Evolutionary conservation across 1,284 basidiomycete genomes (phyloP).

Genomic region (Xanthoconium separans): DNA sequence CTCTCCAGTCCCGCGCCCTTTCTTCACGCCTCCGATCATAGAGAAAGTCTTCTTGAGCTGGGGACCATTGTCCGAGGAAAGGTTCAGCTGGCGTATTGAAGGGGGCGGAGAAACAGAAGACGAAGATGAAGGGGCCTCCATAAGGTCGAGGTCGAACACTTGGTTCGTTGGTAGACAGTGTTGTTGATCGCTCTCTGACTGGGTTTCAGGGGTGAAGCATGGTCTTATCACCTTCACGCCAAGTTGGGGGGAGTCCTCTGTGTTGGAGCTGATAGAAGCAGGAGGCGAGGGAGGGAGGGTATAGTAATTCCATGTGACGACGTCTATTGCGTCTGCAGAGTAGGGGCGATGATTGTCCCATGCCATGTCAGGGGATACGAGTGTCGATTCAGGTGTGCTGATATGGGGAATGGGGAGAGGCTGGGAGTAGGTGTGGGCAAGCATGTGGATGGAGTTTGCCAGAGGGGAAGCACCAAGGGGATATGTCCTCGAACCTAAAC

Average conservation of each 20-base stretch:
- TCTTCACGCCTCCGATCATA: slow-evolving; percentile 47
- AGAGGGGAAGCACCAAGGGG: slow-evolving; percentile 14
- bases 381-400: slow-evolving; percentile 52
- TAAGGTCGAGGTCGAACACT: slow-evolving; percentile 58
- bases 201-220: slow-evolving; percentile 44
- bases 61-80: slow-evolving; percentile 26
- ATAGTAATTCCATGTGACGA: slow-evolving; percentile 47
- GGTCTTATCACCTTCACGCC: slow-evolving; percentile 49
- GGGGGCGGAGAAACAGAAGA: slow-evolving; percentile 38
- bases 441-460: slow-evolving; percentile 12
- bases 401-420: slow-evolving; percentile 55
- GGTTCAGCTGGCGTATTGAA: slow-evolving; percentile 30
- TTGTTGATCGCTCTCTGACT: slow-evolving; percentile 44
- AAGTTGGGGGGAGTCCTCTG: slow-evolving; percentile 47
- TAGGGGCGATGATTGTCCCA: slow-evolving; percentile 49
- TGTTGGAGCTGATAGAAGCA: slow-evolving; percentile 43
- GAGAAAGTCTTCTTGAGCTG: slow-evolving; percentile 46
- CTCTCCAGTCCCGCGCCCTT: slow-evolving; percentile 56
- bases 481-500: slow-evolving; percentile 22
- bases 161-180: slow-evolving; percentile 67
- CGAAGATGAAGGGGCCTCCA: slow-evolving; percentile 34
- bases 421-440: slow-evolving; percentile 30
- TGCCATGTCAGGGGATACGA: slow-evolving; percentile 42
- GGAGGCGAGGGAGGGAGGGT: slow-evolving; percentile 53
- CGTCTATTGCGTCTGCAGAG: slow-evolving; percentile 39